Conservation (phyloP, 2,329 filamentous ascomycete species). For the Sporothrix phasma region DNA sequence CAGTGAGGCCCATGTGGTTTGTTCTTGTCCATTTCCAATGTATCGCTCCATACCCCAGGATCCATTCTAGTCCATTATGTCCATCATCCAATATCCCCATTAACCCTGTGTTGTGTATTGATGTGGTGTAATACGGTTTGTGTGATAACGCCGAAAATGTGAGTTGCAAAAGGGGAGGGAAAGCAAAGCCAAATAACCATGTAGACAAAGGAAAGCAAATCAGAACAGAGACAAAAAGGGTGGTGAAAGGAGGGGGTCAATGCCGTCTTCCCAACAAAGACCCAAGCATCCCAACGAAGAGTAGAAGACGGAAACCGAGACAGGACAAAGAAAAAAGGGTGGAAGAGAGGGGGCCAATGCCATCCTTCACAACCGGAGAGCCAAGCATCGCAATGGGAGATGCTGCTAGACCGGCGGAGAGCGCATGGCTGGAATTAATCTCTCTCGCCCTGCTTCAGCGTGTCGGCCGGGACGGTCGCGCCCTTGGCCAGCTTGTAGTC, state of each 20-base stretch:
- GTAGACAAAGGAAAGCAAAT: background rate
- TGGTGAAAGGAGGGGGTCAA: background rate
- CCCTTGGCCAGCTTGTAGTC: constrained; percentile 3
- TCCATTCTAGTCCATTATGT: background rate
- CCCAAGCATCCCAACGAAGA: background rate
- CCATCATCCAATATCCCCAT: background rate
- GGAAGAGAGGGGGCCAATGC: background rate
- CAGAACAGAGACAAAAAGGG: background rate
- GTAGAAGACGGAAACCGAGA: too few relatives aligned
- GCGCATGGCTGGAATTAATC: background rate
- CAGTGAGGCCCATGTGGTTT: background rate
- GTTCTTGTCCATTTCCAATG: background rate
- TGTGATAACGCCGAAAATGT: background rate
- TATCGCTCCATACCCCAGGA: background rate
- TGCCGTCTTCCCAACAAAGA: background rate
- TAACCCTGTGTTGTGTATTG: background rate
- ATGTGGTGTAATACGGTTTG: background rate
- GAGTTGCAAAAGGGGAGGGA: background rate
- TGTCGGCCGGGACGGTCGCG: background rate
- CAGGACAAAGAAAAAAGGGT: too few relatives aligned
- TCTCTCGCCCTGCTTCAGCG: constrained; percentile 5
- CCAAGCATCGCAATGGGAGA: background rate
- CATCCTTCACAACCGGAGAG: background rate
- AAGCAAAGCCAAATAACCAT: background rate
- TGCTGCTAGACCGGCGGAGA: too few relatives aligned